These are phyloP conservation scores for Populus ilicifolia DNA, from an alignment of 345 rosid species.

Conservation along the genomic window DNA sequence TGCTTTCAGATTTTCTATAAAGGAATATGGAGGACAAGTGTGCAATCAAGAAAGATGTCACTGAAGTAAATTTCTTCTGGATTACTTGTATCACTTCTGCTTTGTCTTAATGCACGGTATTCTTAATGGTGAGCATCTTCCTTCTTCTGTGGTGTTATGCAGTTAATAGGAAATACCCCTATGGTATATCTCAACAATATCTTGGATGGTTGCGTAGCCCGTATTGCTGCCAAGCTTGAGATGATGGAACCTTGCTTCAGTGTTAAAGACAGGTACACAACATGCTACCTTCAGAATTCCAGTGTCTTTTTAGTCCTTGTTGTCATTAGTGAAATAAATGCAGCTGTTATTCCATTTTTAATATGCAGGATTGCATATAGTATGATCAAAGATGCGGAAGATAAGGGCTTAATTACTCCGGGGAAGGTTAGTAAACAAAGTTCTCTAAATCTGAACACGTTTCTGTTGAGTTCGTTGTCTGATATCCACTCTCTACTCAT, in stretches of 20 bases:
- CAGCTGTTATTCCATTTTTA: background rate
- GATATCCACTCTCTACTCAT: too few species aligned
- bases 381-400: constrained; percentile 79
- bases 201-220: constrained; percentile 68
- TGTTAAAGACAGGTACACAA: constrained; percentile 67
- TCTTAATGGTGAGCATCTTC: background rate
- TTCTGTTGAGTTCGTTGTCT: too few species aligned
- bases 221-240: constrained; percentile 83
- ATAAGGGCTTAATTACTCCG: constrained; percentile 54
- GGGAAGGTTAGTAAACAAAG: constrained; percentile 19
- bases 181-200: constrained; percentile 71
- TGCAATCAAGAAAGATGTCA: constrained; percentile 13
- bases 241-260: constrained; percentile 76
- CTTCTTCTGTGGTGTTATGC: background rate
- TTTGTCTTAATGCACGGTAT: background rate
- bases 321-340: background rate
- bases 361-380: constrained; percentile 28
- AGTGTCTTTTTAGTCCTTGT: background rate
- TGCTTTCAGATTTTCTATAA: background rate
- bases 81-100: background rate
- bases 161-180: constrained; percentile 88
- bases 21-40: constrained; percentile 9
- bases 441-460: too few species aligned
- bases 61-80: constrained; percentile 5
- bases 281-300: background rate